Percentiles rank a stretch among this genome's conserved stretches.
Conservation (phyloP, 2,329 filamentous ascomycete species). For the Microsporum audouinii region DNA sequence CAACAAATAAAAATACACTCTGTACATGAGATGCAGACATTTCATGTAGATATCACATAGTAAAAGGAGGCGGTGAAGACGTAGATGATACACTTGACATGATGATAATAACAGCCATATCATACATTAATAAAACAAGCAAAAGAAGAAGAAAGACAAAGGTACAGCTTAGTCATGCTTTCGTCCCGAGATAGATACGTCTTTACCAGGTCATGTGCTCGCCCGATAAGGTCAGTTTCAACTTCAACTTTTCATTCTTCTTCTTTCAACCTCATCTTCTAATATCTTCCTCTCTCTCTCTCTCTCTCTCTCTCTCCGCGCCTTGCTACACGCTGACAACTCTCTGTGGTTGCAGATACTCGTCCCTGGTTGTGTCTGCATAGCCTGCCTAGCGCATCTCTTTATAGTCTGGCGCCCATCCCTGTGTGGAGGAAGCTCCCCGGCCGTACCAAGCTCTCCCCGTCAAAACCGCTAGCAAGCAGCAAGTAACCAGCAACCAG, state of each 20-base stretch:
- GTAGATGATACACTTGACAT: not conserved
- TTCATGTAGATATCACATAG: not conserved
- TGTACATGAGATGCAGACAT: not conserved
- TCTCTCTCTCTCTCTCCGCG: not conserved
- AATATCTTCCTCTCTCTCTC: not conserved
- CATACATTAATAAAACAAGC: not conserved
- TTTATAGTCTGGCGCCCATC: not conserved
- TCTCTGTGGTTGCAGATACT: not conserved
- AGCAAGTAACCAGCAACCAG: not conserved
- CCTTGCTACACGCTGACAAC: not conserved
- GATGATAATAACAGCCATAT: not conserved
- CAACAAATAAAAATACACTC: not conserved
- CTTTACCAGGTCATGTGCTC: not conserved
- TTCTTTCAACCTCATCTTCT: not conserved
- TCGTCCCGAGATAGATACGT: not conserved
- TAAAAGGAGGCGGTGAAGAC: not conserved
- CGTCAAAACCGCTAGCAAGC: not conserved
- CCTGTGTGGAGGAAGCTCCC: slow-evolving; percentile 3
- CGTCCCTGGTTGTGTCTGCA: not conserved
- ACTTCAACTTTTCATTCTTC: not conserved
- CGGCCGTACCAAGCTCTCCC: not conserved
- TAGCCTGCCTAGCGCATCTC: not conserved
- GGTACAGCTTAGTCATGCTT: not conserved
- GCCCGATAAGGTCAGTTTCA: not conserved
- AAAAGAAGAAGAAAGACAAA: not conserved